phyloP scores from a whole-genome alignment of 2,329 filamentous ascomycete genomes.

The Ceratocystis diversiconidia region DNA sequence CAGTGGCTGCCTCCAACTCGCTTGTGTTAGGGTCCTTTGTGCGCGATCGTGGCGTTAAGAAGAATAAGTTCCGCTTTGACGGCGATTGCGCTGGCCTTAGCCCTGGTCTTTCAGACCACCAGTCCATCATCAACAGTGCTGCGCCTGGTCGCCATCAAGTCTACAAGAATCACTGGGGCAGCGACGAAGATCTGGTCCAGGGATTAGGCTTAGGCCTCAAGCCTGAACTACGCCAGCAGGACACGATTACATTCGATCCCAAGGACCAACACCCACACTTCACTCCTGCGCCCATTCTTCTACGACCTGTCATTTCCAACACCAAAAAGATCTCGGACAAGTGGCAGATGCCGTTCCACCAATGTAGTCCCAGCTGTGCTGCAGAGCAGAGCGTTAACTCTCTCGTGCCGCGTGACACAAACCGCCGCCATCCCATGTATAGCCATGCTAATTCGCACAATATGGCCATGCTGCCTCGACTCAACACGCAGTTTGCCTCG shows the following conservation, averaged over 20 bases:
- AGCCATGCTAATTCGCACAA: slow-evolving; percentile 3
- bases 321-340: slow-evolving; percentile 26
- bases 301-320: neutral
- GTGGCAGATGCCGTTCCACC: slow-evolving; percentile 34
- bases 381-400: slow-evolving; percentile 33
- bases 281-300: slow-evolving; percentile 25
- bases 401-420: slow-evolving; percentile 27
- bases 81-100: slow-evolving; percentile 15
- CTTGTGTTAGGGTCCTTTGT: slow-evolving; percentile 87
- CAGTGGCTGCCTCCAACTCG: slow-evolving; percentile 73
- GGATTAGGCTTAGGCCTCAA: slow-evolving; percentile 59
- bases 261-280: slow-evolving; percentile 25
- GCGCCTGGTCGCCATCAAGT: slow-evolving; percentile 32
- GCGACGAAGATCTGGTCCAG: slow-evolving; percentile 78
- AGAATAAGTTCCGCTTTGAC: slow-evolving; percentile 56
- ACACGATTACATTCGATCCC: slow-evolving; percentile 18
- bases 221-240: slow-evolving; percentile 32
- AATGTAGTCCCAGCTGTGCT: slow-evolving; percentile 27
- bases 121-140: slow-evolving; percentile 20
- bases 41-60: slow-evolving; percentile 79
- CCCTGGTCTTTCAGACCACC: slow-evolving; percentile 7
- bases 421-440: slow-evolving; percentile 14
- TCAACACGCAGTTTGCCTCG: slow-evolving; percentile 27
- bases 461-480: slow-evolving; percentile 27
- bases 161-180: slow-evolving; percentile 54